Percentiles rank a stretch among this genome's conserved stretches.
Conservation (phyloP, 441 rosid species). For the Raphanus hybrid region DNA sequence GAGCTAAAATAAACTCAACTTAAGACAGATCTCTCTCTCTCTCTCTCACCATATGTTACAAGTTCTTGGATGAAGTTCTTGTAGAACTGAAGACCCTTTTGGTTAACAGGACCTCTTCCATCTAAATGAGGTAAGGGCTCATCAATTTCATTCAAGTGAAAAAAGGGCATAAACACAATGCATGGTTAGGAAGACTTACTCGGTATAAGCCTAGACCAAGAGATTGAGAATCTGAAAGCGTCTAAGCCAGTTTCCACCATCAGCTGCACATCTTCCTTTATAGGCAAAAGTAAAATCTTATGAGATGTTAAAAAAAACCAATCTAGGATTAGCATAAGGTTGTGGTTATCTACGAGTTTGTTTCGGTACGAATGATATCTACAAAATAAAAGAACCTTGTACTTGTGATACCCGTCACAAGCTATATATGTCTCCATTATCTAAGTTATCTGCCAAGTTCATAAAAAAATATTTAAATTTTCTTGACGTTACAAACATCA, state of each 20-base stretch:
- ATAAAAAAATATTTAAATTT: no score
- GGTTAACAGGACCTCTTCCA: conserved; percentile 4
- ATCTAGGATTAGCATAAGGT: background rate
- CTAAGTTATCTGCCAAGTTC: no score
- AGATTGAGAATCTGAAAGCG: background rate
- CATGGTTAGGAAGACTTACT: background rate
- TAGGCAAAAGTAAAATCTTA: background rate
- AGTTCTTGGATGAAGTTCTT: background rate
- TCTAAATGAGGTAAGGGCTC: background rate
- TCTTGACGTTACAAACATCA: background rate
- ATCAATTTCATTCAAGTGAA: background rate
- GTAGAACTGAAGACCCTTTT: background rate
- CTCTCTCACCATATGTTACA: background rate
- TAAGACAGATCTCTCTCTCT: background rate
- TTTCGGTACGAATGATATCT: background rate
- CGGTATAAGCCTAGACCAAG: conserved; percentile 6
- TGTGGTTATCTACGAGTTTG: background rate
- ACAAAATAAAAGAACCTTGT: background rate
- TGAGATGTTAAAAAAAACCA: background rate
- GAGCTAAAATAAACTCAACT: background rate
- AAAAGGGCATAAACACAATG: background rate
- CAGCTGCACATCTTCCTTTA: background rate
- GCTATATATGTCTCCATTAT: background rate
- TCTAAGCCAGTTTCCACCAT: background rate
- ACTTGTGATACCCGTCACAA: background rate